Conservation (phyloP, 2,329 filamentous ascomycete species). For the Arthrinium phaeospermum region DNA sequence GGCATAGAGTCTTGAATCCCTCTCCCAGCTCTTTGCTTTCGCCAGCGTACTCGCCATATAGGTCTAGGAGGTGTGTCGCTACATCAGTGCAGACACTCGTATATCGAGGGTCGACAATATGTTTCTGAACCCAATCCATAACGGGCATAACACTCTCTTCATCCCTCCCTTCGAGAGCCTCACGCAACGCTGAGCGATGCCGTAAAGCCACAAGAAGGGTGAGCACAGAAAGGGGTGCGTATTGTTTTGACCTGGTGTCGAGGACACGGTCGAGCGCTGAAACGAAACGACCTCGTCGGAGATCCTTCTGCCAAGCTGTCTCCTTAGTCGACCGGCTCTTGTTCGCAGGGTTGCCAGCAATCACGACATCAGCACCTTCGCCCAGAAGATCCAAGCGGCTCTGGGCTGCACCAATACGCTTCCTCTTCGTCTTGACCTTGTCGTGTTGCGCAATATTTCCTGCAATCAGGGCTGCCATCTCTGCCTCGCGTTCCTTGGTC, state of each 20-base stretch:
- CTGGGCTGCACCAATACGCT: slow-evolving; percentile 54
- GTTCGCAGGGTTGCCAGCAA: slow-evolving; percentile 68
- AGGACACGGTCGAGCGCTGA: slow-evolving; percentile 82
- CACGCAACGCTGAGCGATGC: slow-evolving; percentile 83
- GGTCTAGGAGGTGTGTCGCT: slow-evolving; percentile 79
- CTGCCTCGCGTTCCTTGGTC: slow-evolving; percentile 78
- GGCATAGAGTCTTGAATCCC: slow-evolving; percentile 71
- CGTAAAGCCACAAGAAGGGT: slow-evolving; percentile 84
- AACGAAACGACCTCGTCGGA: slow-evolving; percentile 79
- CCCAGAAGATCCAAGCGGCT: slow-evolving; percentile 78
- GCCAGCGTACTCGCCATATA: slow-evolving; percentile 83
- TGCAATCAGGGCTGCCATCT: slow-evolving; percentile 81
- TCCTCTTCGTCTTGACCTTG: slow-evolving; percentile 71
- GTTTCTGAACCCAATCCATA: slow-evolving; percentile 79
- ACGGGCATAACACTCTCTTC: slow-evolving; percentile 83
- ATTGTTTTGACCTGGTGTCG: slow-evolving; percentile 54
- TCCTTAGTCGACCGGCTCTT: slow-evolving; percentile 49
- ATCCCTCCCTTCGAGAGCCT: slow-evolving; percentile 80
- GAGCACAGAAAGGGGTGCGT: slow-evolving; percentile 67
- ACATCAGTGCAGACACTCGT: slow-evolving; percentile 83
- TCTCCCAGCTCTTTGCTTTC: slow-evolving; percentile 75
- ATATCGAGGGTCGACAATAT: slow-evolving; percentile 84
- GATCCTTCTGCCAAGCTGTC: slow-evolving; percentile 78
- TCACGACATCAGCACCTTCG: slow-evolving; percentile 86
- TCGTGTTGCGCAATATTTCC: slow-evolving; percentile 82